Base-by-base conservation (phyloP, 2,329 filamentous ascomycete genomes). In the Alternaria novae-zelandiae region DNA sequence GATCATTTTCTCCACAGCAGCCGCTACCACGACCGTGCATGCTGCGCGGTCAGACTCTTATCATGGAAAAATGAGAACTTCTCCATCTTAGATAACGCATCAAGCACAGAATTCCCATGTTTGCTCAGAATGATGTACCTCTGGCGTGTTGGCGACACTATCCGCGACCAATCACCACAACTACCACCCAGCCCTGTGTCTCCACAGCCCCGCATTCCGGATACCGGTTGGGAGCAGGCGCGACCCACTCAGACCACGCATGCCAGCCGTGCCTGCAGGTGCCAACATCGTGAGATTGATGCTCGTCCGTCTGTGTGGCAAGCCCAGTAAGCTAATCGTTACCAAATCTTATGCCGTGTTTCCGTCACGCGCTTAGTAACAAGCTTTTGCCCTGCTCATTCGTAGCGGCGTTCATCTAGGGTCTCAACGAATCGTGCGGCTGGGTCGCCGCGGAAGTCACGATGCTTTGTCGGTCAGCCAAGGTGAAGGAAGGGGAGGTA, bases 381-480 rank as follows among this genome's bases (percentile, higher is more conserved):
- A 51, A 25, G 56, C 26, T 53, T 43, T 17, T 17, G 41, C 45
- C 20, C 17, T 57, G 44, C 57, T 36, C 46, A 12, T 20, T n/a
- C 43, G 54, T 17, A 25, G 21, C 43, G 49, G 28, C 10, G 7
- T 25, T 4, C 3, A 6, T 11, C 26, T 45, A 25, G 15, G 12
- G 11, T 20, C 30, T 36, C 11, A 23, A 53, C 57, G 41, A 60
- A 58, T 56, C 4, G 45, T 26, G 36, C 11, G 20, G 8, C 28
- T 17, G 23, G 9, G 11, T 57, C 11, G 25, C 44, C 49, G 53
- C 51, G 56, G 53, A 61, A 58, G 53, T 53, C 54, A 66, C 54
- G 61, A 64, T 61, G 44, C 44, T 57, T 41, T 59, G 32, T 45
- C 49, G n/a, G 41, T 8, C 21, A 49, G 65, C 56, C 56, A 65